Base-by-base conservation (phyloP, 2,329 filamentous ascomycete genomes). In the Penicillium polonicum region DNA sequence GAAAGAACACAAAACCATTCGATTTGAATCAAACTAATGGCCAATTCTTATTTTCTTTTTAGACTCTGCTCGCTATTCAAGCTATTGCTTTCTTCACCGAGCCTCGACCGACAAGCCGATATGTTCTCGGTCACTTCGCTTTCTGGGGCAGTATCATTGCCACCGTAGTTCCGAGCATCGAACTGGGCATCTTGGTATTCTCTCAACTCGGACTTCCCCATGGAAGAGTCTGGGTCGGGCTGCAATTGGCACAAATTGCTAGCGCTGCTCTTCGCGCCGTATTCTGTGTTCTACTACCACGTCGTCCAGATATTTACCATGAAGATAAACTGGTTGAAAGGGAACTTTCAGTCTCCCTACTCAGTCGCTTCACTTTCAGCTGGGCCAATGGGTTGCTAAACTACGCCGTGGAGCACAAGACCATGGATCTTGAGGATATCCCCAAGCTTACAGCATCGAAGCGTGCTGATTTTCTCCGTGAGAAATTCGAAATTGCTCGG, bases 241-340 rank as follows among this genome's bases (percentile, higher is more conserved):
- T 87, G 15, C 79, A 84, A 35, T 68, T 79, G 1, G 71, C 75
- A 2, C 83, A 85, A 56, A 68, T 85, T 21, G 72, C 70, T 9
- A 69, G 77, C 12, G 71, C 77, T 15, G 31, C 64, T 1, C 43
- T 72, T 10, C 68, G 69, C 4, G 67, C 54, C 7, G 2, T 69
- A 2, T 63, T 61, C 35, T 82, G 81, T 61, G 60, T 88, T 13
- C 79, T 81, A 1, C 76, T 91, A 15, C 88, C 87, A 4, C 82
- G 89, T 43, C 81, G 89, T 12, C 89, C 89, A 4, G 79, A 86
- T 52, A 85, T 92, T 19, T 90, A 80, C 67, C 77, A 81, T 65
- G 71, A 86, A 39, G 85, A 79, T 27, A 76, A 80, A 46, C 69
- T 79, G 4, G 86, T 93, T 33, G 89, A 92, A 68, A 76, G 78